Percentiles rank a stretch among this genome's conserved stretches.
These are phyloP conservation scores for Clitocybe nebularis DNA, from an alignment of 1,284 basidiomycete genomes.

Conservation along the genomic window DNA sequence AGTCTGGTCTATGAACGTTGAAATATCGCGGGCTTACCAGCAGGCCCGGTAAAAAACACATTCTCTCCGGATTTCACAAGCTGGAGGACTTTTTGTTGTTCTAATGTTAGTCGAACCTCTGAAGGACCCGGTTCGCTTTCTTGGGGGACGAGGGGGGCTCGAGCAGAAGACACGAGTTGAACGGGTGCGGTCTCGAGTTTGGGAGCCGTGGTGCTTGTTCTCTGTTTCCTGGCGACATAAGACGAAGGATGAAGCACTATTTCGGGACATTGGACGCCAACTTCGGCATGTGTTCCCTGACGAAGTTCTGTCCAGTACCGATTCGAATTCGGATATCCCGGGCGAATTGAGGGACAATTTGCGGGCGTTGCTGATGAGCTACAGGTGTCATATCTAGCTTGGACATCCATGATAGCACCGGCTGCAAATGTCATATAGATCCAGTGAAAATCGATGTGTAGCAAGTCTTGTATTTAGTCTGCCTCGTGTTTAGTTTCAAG, in stretches of 20 bases:
- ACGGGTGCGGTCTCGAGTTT: neutral
- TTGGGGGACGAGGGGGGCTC: neutral
- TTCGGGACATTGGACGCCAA: constrained; percentile 13
- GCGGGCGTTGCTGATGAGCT: too few species aligned
- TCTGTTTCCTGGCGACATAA: neutral
- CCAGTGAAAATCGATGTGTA: too few species aligned
- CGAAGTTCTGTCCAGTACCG: constrained; percentile 14
- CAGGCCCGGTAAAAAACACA: constrained; percentile 78
- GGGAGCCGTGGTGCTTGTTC: neutral
- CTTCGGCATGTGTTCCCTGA: constrained; percentile 8
- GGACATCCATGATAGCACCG: too few species aligned
- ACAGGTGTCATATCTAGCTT: too few species aligned
- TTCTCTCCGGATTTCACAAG: constrained; percentile 26
- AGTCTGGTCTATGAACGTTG: neutral
- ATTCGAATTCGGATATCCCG: constrained; percentile 11
- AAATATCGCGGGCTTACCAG: constrained; percentile 41
- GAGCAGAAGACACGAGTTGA: neutral
- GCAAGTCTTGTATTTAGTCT: too few species aligned
- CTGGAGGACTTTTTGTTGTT: constrained; percentile 28
- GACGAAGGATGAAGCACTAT: neutral
- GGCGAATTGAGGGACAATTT: neutral
- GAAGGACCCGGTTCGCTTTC: neutral
- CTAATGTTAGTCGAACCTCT: constrained; percentile 22
- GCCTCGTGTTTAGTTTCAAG: too few species aligned
- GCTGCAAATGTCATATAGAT: too few species aligned